Percentiles rank a stretch among this genome's conserved stretches.
Evolutionary conservation across 2,329 filamentous ascomycete species (phyloP).

Genomic region (Exophiala aquamarina): DNA sequence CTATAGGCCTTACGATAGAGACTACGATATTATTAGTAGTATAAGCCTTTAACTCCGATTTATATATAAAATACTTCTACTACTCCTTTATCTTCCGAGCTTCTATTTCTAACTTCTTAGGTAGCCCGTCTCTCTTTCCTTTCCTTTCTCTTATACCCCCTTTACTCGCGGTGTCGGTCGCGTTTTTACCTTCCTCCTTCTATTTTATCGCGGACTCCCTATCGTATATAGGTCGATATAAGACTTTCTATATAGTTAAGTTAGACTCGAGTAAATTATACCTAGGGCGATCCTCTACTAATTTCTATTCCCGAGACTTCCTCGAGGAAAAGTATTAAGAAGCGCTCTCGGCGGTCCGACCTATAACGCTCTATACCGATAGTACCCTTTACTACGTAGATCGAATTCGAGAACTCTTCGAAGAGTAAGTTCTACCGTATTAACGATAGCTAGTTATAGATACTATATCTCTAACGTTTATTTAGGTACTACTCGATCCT

Average conservation of each 20-base stretch:
- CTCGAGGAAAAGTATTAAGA: slow-evolving; percentile 17
- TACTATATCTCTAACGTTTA: background rate
- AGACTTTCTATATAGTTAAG: slow-evolving; percentile 2
- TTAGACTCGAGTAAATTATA: slow-evolving; percentile 3
- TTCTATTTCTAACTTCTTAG: too few relatives aligned
- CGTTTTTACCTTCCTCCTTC: background rate
- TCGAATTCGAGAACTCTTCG: slow-evolving; percentile 13
- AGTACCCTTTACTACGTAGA: slow-evolving; percentile 15
- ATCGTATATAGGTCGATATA: background rate
- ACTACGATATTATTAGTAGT: too few relatives aligned
- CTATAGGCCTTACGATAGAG: too few relatives aligned
- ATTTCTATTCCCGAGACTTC: slow-evolving; percentile 12
- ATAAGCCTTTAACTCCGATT: too few relatives aligned
- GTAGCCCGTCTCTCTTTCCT: too few relatives aligned
- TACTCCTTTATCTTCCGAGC: too few relatives aligned
- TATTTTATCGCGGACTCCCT: background rate
- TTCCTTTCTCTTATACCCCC: too few relatives aligned
- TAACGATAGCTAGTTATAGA: background rate
- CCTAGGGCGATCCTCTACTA: slow-evolving; percentile 15
- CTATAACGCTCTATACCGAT: slow-evolving; percentile 11
- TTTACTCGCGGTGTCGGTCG: background rate
- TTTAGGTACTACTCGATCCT: slow-evolving; percentile 13
- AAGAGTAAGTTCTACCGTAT: slow-evolving; percentile 7
- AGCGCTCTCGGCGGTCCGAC: slow-evolving; percentile 10
- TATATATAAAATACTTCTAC: too few relatives aligned